These are phyloP conservation scores for Penicillium lagena DNA, from an alignment of 495 filamentous ascomycete genomes.

Conservation along the genomic window DNA sequence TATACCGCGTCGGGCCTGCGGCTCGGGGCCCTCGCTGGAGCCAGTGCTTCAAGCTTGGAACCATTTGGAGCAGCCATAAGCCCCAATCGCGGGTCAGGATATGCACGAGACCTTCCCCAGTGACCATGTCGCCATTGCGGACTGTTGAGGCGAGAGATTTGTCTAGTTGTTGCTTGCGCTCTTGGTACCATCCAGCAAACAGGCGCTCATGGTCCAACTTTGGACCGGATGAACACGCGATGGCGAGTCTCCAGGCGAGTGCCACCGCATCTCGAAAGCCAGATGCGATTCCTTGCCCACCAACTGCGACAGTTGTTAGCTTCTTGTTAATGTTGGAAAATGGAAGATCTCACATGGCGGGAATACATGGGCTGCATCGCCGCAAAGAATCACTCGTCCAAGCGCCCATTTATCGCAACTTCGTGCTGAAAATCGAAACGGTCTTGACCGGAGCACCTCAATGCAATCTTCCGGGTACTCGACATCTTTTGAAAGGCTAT, in stretches of 20 bases:
- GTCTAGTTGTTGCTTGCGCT: no score
- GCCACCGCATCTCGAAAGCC: conserved; percentile 20
- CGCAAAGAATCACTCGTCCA: conserved; percentile 28
- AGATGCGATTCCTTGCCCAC: conserved; percentile 39
- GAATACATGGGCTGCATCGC: conserved; percentile 44
- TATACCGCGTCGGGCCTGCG: no score
- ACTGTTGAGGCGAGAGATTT: no score
- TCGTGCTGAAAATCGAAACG: conserved; percentile 30
- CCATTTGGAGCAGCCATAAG: no score
- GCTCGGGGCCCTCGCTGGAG: no score
- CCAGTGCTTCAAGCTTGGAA: no score
- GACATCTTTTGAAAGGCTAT: conserved; percentile 2
- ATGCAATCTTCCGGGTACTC: conserved; percentile 37
- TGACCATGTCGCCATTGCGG: no score
- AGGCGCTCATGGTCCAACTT: no score
- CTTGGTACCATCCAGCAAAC: no score
- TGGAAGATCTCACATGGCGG: conserved; percentile 21
- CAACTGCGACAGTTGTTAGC: conserved; percentile 9
- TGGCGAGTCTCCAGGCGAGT: conserved; percentile 36
- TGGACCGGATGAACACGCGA: background rate
- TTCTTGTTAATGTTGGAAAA: no score
- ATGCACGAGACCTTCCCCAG: no score
- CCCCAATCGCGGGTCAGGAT: no score
- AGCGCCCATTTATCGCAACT: conserved; percentile 38
- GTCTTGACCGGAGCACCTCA: conserved; percentile 33